phyloP scores from a whole-genome alignment of 305 asterid species.

The Nicotiana rustica region DNA sequence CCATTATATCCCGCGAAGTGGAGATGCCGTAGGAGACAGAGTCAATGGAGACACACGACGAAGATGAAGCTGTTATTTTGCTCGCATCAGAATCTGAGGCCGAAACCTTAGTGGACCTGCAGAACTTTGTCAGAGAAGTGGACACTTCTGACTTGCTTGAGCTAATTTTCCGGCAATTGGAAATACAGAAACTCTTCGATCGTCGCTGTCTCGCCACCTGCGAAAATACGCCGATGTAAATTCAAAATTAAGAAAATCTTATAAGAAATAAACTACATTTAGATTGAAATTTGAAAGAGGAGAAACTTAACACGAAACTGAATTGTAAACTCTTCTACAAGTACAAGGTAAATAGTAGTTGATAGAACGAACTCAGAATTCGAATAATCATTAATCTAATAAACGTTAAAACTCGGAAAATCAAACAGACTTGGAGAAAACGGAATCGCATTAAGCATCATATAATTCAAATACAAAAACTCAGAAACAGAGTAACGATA shows the following conservation, averaged over 20 bases:
- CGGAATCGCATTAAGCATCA: slow-evolving; percentile 24
- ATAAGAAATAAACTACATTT: not conserved
- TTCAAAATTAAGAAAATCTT: not conserved
- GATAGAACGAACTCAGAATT: not conserved
- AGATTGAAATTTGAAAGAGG: not conserved
- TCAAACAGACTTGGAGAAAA: not conserved
- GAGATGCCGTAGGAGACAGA: slow-evolving; percentile 42
- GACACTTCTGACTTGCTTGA: slow-evolving; percentile 46
- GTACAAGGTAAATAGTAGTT: not conserved
- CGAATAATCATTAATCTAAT: not conserved
- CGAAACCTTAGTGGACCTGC: not conserved
- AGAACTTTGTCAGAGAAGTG: slow-evolving; percentile 49
- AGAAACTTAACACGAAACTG: not conserved
- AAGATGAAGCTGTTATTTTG: slow-evolving; percentile 42
- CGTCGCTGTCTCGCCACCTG: slow-evolving; percentile 83
- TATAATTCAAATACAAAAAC: not conserved
- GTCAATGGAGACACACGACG: slow-evolving; percentile 65
- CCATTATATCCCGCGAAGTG: slow-evolving; percentile 19
- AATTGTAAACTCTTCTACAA: not conserved
- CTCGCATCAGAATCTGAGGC: slow-evolving; percentile 19
- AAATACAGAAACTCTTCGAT: slow-evolving; percentile 61
- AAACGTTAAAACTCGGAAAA: not conserved
- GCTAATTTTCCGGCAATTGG: slow-evolving; percentile 50
- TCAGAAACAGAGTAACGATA: not conserved
- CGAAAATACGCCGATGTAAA: not conserved